phyloP scores from a whole-genome alignment of 495 filamentous ascomycete species.

The Hyaloscypha bicolor region DNA sequence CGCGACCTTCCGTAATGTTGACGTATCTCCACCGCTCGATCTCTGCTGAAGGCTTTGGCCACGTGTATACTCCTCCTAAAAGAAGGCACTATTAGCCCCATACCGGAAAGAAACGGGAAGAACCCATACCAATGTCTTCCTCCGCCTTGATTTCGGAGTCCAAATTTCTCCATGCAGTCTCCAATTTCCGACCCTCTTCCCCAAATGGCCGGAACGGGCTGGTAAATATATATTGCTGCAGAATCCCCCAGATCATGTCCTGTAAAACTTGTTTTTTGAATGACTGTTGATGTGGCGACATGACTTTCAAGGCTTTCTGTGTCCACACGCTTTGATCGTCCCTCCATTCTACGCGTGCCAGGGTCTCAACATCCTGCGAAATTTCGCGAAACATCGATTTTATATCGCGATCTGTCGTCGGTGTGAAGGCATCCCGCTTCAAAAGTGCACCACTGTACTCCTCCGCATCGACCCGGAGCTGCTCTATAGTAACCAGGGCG shows the following conservation, averaged over 20 bases:
- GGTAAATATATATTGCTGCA: slow-evolving; percentile 9
- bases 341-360: no score
- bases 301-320: no score
- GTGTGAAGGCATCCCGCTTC: slow-evolving; percentile 9
- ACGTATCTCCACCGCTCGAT: slow-evolving; percentile 13
- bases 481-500: slow-evolving; percentile 2
- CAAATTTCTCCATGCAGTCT: slow-evolving; percentile 11
- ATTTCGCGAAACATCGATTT: slow-evolving; percentile 4
- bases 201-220: slow-evolving; percentile 13
- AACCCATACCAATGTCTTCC: slow-evolving; percentile 3
- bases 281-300: no score
- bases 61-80: slow-evolving; percentile 7
- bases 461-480: slow-evolving; percentile 2
- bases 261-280: slow-evolving; percentile 1
- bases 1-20: slow-evolving; percentile 11
- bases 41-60: slow-evolving; percentile 7
- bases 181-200: slow-evolving; percentile 10
- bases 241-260: slow-evolving; percentile 11
- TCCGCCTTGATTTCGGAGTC: neutral
- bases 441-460: slow-evolving; percentile 4
- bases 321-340: no score
- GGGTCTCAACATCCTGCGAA: no score
- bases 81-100: slow-evolving; percentile 7
- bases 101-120: slow-evolving; percentile 2
- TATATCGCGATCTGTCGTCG: slow-evolving; percentile 6